Evolutionary conservation across 2,329 filamentous ascomycete genomes (phyloP).

Genomic region (Phoma sp.): DNA sequence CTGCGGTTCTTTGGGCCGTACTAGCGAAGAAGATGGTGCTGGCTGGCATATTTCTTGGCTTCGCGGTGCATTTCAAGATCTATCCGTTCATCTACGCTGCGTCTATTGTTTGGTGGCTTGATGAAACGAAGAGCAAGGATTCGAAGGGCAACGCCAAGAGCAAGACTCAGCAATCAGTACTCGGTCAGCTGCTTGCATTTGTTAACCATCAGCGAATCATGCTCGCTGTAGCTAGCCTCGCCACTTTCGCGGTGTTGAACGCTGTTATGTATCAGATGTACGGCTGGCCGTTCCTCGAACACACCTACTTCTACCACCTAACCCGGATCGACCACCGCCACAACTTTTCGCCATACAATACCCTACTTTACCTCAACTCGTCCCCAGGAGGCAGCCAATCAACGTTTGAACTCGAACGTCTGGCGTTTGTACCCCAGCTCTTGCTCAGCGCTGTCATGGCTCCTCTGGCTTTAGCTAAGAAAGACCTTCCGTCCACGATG

Average conservation of each 20-base stretch:
- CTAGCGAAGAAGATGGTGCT: conserved; percentile 67
- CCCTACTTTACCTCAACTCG: conserved; percentile 85
- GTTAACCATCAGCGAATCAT: conserved; percentile 57
- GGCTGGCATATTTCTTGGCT: conserved; percentile 77
- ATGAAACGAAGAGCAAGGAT: conserved; percentile 54
- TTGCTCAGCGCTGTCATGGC: conserved; percentile 79
- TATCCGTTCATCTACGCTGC: conserved; percentile 96
- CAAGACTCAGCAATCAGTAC: conserved; percentile 28
- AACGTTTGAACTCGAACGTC: conserved; percentile 68
- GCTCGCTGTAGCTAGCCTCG: conserved; percentile 70
- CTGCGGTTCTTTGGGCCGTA: conserved; percentile 83
- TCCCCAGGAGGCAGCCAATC: conserved; percentile 51
- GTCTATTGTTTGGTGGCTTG: conserved; percentile 82
- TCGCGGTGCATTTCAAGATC: conserved; percentile 96
- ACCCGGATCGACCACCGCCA: conserved; percentile 94
- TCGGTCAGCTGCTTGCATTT: conserved; percentile 29
- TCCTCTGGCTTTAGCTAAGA: conserved; percentile 78
- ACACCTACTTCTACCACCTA: conserved; percentile 93
- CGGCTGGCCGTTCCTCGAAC: conserved; percentile 79
- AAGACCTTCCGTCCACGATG: conserved; percentile 82
- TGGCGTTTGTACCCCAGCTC: conserved; percentile 90
- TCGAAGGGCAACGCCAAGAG: conserved; percentile 4
- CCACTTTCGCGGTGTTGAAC: conserved; percentile 78
- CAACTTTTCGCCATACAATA: conserved; percentile 98
- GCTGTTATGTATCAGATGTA: conserved; percentile 77